Evolutionary conservation across 2,329 filamentous ascomycete genomes (phyloP).

Genomic region (Fusarium solani-melongenae): DNA sequence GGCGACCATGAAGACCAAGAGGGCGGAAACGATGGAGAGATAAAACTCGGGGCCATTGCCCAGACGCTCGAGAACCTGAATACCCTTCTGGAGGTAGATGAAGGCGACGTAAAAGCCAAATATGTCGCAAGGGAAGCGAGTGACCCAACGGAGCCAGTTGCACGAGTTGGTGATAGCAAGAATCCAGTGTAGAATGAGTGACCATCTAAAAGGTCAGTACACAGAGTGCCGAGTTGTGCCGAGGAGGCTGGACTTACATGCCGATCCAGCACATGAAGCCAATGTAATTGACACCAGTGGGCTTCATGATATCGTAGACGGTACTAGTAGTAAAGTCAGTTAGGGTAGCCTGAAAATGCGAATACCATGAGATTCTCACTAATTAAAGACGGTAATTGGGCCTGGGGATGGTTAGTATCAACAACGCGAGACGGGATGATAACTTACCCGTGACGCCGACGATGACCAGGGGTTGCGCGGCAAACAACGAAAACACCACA

Average conservation of each 20-base stretch:
- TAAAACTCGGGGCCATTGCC: slow-evolving; percentile 77
- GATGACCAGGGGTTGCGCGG: slow-evolving; percentile 88
- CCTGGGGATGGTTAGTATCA: slow-evolving; percentile 52
- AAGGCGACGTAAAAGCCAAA: slow-evolving; percentile 95
- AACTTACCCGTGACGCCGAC: slow-evolving; percentile 81
- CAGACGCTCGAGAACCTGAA: slow-evolving; percentile 84
- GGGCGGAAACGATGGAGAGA: slow-evolving; percentile 78
- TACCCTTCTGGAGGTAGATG: slow-evolving; percentile 91
- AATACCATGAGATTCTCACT: slow-evolving; percentile 57
- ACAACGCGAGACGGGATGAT: not conserved
- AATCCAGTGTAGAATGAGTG: slow-evolving; percentile 84
- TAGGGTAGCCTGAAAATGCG: not conserved
- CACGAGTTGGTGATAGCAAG: slow-evolving; percentile 87
- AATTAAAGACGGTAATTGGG: slow-evolving; percentile 95
- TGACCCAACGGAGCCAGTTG: slow-evolving; percentile 89
- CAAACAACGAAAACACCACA: slow-evolving; percentile 82
- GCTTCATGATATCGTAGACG: slow-evolving; percentile 87
- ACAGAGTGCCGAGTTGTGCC: not conserved
- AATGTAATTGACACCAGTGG: slow-evolving; percentile 82
- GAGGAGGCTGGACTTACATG: slow-evolving; percentile 61
- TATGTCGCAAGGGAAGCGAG: slow-evolving; percentile 91
- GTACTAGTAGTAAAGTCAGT: slow-evolving; percentile 61
- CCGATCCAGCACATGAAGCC: slow-evolving; percentile 94
- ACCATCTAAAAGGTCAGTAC: slow-evolving; percentile 68
- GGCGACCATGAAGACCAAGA: slow-evolving; percentile 81